A percentile compares a stretch with the other conserved stretches of the same genome.
phyloP scores from a whole-genome alignment of 106 monocot genomes.

The Dendrobium huoshanense region DNA sequence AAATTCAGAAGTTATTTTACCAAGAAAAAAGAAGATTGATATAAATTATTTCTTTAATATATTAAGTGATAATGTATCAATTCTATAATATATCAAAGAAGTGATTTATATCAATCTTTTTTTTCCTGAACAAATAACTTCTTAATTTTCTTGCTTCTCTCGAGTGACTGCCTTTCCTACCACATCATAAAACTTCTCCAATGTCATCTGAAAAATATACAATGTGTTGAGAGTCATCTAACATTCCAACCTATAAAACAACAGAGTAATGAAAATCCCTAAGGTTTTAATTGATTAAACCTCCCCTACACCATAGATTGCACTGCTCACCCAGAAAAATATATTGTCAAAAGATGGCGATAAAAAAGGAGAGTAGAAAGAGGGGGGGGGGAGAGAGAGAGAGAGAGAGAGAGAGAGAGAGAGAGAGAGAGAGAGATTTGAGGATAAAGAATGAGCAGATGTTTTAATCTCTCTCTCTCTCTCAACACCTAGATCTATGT shows the following conservation, averaged over 20 bases:
- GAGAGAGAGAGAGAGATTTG: no score
- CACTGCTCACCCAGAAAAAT: no score
- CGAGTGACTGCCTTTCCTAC: not conserved
- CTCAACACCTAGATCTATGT: no score
- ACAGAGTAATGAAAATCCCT: no score
- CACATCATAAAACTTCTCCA: conserved; percentile 89
- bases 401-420: no score
- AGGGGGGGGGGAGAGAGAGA: no score
- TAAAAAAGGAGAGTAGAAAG: no score
- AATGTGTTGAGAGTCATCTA: not conserved
- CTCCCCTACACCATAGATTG: no score
- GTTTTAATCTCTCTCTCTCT: no score
- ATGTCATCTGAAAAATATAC: conserved; percentile 37
- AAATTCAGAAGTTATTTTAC: conserved; percentile 70
- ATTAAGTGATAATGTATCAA: conserved; percentile 34
- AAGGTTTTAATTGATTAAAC: no score
- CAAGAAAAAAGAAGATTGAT: conserved; percentile 68
- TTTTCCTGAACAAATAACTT: conserved; percentile 69
- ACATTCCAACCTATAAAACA: not conserved
- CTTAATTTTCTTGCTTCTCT: conserved; percentile 30
- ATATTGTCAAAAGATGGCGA: no score
- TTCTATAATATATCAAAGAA: conserved; percentile 81
- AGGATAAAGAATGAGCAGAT: no score
- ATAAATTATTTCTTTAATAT: conserved; percentile 85
- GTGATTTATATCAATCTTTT: conserved; percentile 76